Evolutionary conservation across 2,329 filamentous ascomycete genomes (phyloP).

Genomic region (Hymenoscyphus fraxineus): DNA sequence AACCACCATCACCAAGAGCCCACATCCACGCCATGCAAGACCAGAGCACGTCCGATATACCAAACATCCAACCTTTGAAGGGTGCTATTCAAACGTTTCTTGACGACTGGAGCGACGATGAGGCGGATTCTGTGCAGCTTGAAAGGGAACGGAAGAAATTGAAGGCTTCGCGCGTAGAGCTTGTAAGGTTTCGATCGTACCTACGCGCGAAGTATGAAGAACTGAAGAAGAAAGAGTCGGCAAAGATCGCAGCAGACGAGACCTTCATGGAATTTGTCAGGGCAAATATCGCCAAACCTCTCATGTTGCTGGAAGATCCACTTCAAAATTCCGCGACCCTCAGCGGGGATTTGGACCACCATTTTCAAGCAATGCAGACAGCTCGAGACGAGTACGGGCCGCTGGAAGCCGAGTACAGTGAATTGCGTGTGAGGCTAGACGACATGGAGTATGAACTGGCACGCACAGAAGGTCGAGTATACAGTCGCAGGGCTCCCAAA

Average conservation of each 20-base stretch:
- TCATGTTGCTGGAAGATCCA: not conserved
- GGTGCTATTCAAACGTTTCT: too few relatives aligned
- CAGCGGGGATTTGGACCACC: not conserved
- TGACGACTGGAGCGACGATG: too few relatives aligned
- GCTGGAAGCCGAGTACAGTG: not conserved
- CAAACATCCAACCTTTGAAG: too few relatives aligned
- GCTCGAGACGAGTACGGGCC: not conserved
- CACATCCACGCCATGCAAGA: too few relatives aligned
- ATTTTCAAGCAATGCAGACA: not conserved
- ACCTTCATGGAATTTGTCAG: not conserved
- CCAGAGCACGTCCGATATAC: too few relatives aligned
- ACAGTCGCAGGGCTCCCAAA: not conserved
- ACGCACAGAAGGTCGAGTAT: constrained; percentile 14
- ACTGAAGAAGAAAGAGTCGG: not conserved
- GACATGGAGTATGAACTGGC: constrained; percentile 17
- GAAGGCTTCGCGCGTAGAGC: too few relatives aligned
- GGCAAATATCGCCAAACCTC: not conserved
- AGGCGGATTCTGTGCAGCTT: too few relatives aligned
- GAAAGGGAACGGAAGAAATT: too few relatives aligned
- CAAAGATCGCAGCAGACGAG: not conserved
- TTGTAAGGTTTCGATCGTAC: not conserved
- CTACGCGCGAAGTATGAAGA: not conserved
- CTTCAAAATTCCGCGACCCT: not conserved
- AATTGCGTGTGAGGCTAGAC: constrained; percentile 16
- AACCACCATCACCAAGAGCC: too few relatives aligned